phyloP scores from a whole-genome alignment of 106 monocot genomes.

The Acanthochlamys bracteata region DNA sequence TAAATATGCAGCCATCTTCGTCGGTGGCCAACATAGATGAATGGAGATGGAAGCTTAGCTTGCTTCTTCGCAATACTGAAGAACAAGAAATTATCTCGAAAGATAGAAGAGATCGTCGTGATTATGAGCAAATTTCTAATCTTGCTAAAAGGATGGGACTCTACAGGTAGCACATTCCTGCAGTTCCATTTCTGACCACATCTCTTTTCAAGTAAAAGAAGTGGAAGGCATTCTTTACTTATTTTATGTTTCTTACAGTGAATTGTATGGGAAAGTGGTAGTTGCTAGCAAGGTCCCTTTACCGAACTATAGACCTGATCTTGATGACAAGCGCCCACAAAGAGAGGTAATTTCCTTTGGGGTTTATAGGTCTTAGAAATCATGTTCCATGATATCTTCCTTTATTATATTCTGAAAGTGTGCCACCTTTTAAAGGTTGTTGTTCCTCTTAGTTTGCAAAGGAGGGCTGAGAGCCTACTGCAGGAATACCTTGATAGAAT shows the following conservation, averaged over 20 bases:
- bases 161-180: slow-evolving; percentile 46
- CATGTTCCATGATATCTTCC: background rate
- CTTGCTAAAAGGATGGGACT: slow-evolving; percentile 88
- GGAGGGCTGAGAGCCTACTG: slow-evolving; percentile 83
- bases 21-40: slow-evolving; percentile 96
- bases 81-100: slow-evolving; percentile 91
- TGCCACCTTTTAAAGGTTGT: slow-evolving; percentile 77
- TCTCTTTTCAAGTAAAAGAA: background rate
- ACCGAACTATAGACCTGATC: slow-evolving; percentile 94
- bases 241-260: slow-evolving; percentile 22
- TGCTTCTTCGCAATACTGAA: slow-evolving; percentile 72
- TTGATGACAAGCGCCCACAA: slow-evolving; percentile 96
- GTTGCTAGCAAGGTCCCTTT: slow-evolving; percentile 97
- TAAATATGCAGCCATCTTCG: slow-evolving; percentile 69
- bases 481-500: slow-evolving; percentile 86
- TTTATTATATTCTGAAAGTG: background rate
- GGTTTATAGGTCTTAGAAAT: background rate
- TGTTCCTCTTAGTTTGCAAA: slow-evolving; percentile 86
- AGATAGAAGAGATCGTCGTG: slow-evolving; percentile 91
- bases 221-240: background rate
- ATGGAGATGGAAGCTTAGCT: slow-evolving; percentile 98
- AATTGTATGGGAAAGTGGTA: slow-evolving; percentile 84
- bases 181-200: background rate
- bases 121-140: slow-evolving; percentile 94
- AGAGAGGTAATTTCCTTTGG: slow-evolving; percentile 56